A percentile compares a stretch with the other conserved stretches of the same genome.
Conservation (phyloP, 2,329 filamentous ascomycete species). For the Plectosphaerella plurivora region DNA sequence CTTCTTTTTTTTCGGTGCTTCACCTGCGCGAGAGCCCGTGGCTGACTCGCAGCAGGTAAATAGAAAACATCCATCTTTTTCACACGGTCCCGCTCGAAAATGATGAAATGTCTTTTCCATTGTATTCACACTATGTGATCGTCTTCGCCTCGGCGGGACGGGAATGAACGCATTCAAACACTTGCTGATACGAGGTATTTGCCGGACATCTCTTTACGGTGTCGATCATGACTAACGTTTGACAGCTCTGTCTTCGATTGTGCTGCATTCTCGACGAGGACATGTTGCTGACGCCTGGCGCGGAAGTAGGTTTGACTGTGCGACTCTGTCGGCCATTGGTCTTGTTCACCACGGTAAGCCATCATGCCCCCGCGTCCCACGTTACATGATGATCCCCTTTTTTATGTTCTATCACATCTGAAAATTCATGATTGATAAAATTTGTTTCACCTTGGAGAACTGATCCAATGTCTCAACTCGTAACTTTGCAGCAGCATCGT, state of each 20-base stretch:
- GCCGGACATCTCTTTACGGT: neutral
- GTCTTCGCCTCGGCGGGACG: slow-evolving; percentile 31
- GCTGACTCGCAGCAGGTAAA: slow-evolving; percentile 20
- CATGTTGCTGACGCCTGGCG: neutral
- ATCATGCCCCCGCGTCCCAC: slow-evolving; percentile 2
- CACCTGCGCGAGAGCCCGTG: neutral
- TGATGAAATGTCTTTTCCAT: slow-evolving; percentile 40
- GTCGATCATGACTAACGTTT: neutral
- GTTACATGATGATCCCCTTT: slow-evolving; percentile 47
- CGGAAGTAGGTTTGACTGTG: neutral
- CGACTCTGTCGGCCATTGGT: neutral
- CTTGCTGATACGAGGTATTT: slow-evolving; percentile 48
- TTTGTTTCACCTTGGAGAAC: slow-evolving; percentile 59
- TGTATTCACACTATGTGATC: slow-evolving; percentile 61
- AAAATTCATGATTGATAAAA: slow-evolving; percentile 51
- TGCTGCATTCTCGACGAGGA: neutral
- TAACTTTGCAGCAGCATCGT: neutral
- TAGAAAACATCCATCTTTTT: slow-evolving; percentile 6
- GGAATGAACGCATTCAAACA: slow-evolving; percentile 48
- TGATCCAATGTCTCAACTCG: slow-evolving; percentile 29
- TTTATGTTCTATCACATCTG: slow-evolving; percentile 36
- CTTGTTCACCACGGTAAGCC: neutral
- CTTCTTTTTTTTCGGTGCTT: slow-evolving; percentile 2
- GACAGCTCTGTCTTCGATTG: neutral
- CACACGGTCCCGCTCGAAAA: slow-evolving; percentile 9